Conservation (phyloP, 441 rosid genomes). For the Isatis lusitanica region DNA sequence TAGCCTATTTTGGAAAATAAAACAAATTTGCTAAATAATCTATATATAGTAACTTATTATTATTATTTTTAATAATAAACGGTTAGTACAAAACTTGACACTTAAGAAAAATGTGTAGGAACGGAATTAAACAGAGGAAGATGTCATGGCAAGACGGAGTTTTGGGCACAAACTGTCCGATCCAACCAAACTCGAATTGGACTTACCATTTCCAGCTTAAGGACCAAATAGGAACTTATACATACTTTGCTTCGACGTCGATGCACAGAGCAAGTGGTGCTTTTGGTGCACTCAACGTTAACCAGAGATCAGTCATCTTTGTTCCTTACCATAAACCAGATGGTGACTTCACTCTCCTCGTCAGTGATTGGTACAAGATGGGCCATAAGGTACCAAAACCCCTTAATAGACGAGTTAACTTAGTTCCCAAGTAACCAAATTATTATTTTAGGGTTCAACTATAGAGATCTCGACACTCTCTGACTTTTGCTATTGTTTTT, state of each 20-base stretch:
- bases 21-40: neutral
- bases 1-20: neutral
- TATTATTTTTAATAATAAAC: no score
- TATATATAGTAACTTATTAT: no score
- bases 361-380: constrained; percentile 61
- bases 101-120: constrained; percentile 41
- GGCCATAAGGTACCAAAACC: constrained; percentile 47
- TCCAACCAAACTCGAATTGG: constrained; percentile 65
- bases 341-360: constrained; percentile 58
- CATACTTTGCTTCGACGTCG: constrained; percentile 63
- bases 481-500: neutral
- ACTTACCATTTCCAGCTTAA: constrained; percentile 75
- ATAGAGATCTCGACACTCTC: neutral
- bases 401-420: neutral
- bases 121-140: constrained; percentile 69
- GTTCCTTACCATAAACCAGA: constrained; percentile 60
- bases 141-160: constrained; percentile 90
- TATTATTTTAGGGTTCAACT: neutral
- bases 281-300: constrained; percentile 60
- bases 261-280: constrained; percentile 78
- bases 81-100: no score
- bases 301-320: constrained; percentile 54
- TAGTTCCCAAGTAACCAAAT: neutral
- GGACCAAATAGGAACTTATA: constrained; percentile 72
- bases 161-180: constrained; percentile 78